phyloP scores from a whole-genome alignment of 257 asterid species.

The Henckelia pumila region DNA sequence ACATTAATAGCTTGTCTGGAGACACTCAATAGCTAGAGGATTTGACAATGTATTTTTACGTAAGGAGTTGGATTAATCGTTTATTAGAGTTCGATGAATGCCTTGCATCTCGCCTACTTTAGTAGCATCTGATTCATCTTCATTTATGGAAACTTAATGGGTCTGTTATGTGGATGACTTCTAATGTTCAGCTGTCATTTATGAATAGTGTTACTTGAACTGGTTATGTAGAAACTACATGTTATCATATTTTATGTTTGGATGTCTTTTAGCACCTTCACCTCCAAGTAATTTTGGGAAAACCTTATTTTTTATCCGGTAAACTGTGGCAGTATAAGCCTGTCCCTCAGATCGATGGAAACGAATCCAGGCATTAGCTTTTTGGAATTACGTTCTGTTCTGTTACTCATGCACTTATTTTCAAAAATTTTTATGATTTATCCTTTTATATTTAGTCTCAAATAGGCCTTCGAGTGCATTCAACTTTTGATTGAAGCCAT shows the following conservation, averaged over 20 bases:
- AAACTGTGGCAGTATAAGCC: background rate
- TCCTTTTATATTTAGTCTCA: background rate
- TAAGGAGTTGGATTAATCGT: background rate
- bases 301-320: conserved; percentile 5
- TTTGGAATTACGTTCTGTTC: conserved; percentile 14
- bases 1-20: background rate
- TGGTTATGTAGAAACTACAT: background rate
- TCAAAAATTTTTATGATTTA: conserved; percentile 3
- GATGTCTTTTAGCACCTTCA: background rate
- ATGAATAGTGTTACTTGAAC: background rate
- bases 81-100: conserved; percentile 1
- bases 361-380: background rate
- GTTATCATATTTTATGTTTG: background rate
- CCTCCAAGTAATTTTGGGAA: background rate
- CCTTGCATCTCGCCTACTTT: background rate
- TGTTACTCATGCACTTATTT: conserved; percentile 10
- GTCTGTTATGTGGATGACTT: background rate
- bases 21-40: background rate
- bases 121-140: conserved; percentile 5
- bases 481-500: background rate
- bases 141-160: background rate
- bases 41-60: background rate
- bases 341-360: background rate
- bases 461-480: background rate
- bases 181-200: background rate